phyloP scores from a whole-genome alignment of 2,329 filamentous ascomycete genomes.

The Dactylellina sp. region DNA sequence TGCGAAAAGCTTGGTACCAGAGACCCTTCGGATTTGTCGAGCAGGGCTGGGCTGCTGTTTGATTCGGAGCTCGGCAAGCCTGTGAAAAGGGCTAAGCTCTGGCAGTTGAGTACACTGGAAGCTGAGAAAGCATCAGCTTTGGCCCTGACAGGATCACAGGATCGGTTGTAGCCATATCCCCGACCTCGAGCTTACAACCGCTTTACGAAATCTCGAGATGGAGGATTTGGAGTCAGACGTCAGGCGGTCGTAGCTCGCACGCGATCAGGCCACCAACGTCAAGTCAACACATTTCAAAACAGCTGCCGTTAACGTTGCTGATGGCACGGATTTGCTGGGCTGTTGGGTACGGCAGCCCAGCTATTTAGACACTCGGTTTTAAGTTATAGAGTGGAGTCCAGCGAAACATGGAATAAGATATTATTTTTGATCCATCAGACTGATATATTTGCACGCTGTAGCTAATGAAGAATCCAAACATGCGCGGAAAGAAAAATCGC shows the following conservation, averaged over 20 bases:
- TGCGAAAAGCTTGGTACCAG: constrained; percentile 21
- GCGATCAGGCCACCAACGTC: constrained; percentile 28
- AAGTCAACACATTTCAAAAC: constrained; percentile 42
- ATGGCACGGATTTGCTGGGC: not conserved
- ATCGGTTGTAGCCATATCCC: not conserved
- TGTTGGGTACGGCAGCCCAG: too few species aligned
- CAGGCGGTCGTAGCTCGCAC: not conserved
- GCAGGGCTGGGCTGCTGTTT: constrained; percentile 14
- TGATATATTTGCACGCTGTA: too few species aligned
- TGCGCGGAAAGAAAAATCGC: too few species aligned
- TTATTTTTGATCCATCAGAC: too few species aligned
- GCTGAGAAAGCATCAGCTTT: not conserved
- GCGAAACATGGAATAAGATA: too few species aligned
- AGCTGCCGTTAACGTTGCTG: too few species aligned
- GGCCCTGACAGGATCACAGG: constrained; percentile 23
- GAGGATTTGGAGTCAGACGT: not conserved
- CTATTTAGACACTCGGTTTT: too few species aligned
- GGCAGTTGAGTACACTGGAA: not conserved
- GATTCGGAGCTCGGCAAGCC: constrained; percentile 43
- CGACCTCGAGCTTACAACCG: not conserved
- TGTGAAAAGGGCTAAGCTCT: constrained; percentile 18
- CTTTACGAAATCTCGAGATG: not conserved
- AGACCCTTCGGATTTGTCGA: not conserved
- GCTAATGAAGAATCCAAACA: too few species aligned
- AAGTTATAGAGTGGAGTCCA: too few species aligned